Percentiles rank a stretch among this genome's conserved stretches.
Conservation (phyloP, 2,329 filamentous ascomycete genomes). For the Scortechinia acanthostroma region DNA sequence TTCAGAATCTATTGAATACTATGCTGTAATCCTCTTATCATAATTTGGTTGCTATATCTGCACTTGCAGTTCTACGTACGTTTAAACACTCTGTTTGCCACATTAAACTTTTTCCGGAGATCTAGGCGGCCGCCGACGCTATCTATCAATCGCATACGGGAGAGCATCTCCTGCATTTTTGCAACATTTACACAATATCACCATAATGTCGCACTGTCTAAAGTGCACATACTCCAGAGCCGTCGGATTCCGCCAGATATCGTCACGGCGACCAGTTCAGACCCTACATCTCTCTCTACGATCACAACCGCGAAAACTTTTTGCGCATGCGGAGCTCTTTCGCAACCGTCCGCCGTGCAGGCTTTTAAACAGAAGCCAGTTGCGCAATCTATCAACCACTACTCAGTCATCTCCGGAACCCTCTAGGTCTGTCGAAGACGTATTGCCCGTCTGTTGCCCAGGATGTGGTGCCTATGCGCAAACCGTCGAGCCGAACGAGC, state of each 20-base stretch:
- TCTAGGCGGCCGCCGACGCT: not conserved
- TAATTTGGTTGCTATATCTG: no score
- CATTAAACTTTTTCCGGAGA: no score
- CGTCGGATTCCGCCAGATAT: not conserved
- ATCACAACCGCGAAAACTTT: not conserved
- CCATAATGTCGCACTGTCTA: not conserved
- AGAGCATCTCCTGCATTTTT: not conserved
- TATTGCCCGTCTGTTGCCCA: conserved; percentile 21
- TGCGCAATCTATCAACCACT: not conserved
- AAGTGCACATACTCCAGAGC: not conserved
- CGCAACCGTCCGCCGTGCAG: no score
- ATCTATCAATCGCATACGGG: no score
- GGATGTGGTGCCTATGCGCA: conserved; percentile 28
- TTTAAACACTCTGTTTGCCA: no score
- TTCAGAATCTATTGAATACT: no score
- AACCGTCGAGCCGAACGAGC: conserved; percentile 12
- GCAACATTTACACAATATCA: not conserved
- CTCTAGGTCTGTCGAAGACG: not conserved
- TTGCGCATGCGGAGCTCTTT: no score
- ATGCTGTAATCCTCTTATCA: no score
- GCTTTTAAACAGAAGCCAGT: no score
- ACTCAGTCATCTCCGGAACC: not conserved
- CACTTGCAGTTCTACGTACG: no score
- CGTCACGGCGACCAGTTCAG: not conserved
- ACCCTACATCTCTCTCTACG: not conserved